Evolutionary conservation across 257 asterid genomes (phyloP), one percentile per base, ranked within the genome.

Genomic region (Penstemon newberryi): DNA sequence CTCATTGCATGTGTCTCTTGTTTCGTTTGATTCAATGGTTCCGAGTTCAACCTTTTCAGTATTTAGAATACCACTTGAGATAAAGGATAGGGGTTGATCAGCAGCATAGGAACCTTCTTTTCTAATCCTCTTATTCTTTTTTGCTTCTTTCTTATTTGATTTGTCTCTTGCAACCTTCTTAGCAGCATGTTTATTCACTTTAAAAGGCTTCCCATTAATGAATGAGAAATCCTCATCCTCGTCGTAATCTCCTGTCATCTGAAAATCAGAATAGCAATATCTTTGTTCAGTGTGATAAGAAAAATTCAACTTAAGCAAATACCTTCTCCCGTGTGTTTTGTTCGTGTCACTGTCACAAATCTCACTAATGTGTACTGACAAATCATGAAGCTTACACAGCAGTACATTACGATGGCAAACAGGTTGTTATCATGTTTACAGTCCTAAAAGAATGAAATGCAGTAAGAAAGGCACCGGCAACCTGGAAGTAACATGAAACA

Each of bases 311-410:
- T 33, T 47, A 8, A 0, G 38, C 5, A 38, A 47, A 40, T 78
- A 91, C 97, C 97, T 91, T 85, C 77, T 87, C 95, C 63, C 18
- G 98, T 85, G 63, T 87, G 81, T 3, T 72, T 92, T 52, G 95
- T 87, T 67, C 73, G 84, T 25, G 80, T 36, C 72, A 91, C 94
- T 9, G 92, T 89, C 61, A 91, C 96, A 83, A 87, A 91, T 76
- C 98, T 91, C 83, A 60, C 71, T 67, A 80, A 65, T 25, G 33
- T 25, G 33, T 25, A 25, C 33, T 1, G 33, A 25, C 2, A 25
- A 25, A 25, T 25, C 33, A 25, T 25, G 33, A 25, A 25, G 33
- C 33, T 25, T 25, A 25, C 33, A 25, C 33, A 25, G 33, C 33
- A 25, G 33, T 25, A 25, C 1, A 25, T 25, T 25, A 25, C 33